These are phyloP conservation scores for Fagopyrum tataricum DNA, from an alignment of 148 eudicot genomes.

Conservation along the genomic window DNA sequence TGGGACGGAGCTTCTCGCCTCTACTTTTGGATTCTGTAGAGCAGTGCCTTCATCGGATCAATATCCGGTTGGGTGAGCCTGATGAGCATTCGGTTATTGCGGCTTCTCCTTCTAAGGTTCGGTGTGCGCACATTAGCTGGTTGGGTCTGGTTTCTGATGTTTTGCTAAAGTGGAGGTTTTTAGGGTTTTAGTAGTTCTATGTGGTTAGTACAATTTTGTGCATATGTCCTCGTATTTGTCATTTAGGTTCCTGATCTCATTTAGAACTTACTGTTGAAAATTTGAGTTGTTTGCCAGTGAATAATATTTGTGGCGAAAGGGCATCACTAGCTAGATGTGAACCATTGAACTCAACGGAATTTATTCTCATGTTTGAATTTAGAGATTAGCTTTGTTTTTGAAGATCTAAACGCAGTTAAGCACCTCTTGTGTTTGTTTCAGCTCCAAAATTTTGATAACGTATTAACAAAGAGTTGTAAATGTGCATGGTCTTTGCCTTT, in stretches of 20 bases:
- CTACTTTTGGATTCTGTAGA: constrained; percentile 51
- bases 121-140: not conserved
- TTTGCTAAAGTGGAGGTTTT: not conserved
- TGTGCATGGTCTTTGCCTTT: not conserved
- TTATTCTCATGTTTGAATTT: not conserved
- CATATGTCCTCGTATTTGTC: not conserved
- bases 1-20: constrained; percentile 89
- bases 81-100: constrained; percentile 50
- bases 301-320: not conserved
- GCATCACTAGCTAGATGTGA: not conserved
- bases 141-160: not conserved
- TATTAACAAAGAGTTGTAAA: not conserved
- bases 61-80: constrained; percentile 65
- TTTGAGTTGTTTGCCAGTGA: not conserved
- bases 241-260: not conserved
- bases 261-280: not conserved
- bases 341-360: not conserved
- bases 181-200: not conserved
- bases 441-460: not conserved
- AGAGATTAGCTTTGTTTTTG: not conserved
- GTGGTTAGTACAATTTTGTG: not conserved
- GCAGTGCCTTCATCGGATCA: constrained; percentile 48
- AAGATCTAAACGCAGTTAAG: not conserved
- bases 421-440: not conserved
- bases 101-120: constrained; percentile 81